Evolutionary conservation across 805 yeast species (phyloP).

Genomic region (Blastobotrys americana): DNA sequence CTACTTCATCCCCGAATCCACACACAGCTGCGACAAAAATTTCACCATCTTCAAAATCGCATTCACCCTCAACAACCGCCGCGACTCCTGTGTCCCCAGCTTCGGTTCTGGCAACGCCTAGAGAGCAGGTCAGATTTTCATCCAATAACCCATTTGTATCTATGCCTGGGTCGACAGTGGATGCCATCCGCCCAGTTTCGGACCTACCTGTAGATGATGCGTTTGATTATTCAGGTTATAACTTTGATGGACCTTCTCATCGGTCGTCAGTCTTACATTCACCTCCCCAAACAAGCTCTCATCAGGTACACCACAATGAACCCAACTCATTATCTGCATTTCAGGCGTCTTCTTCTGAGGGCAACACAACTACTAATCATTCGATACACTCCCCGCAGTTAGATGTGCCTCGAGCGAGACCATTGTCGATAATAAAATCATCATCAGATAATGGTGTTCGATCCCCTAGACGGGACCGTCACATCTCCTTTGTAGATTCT

Average conservation of each 20-base stretch:
- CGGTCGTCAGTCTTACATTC: conserved; percentile 1
- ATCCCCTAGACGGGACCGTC: no score
- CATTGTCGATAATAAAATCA: no score
- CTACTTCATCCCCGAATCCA: no score
- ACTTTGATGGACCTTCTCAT: conserved; percentile 6
- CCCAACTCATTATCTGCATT: background rate
- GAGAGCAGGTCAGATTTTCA: conserved; percentile 2
- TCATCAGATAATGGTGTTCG: no score
- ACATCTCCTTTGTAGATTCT: conserved; percentile 5
- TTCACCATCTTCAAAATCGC: background rate
- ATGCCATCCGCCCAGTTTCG: conserved; percentile 14
- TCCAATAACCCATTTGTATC: conserved; percentile 7
- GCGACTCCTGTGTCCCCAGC: background rate
- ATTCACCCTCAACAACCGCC: background rate
- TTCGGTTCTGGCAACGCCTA: background rate
- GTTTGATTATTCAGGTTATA: conserved; percentile 12
- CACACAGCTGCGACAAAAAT: no score
- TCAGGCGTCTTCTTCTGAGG: conserved; percentile 1
- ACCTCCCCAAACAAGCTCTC: conserved; percentile 2
- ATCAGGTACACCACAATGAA: conserved; percentile 1
- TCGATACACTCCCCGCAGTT: background rate
- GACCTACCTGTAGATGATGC: conserved; percentile 19
- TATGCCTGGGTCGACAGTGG: background rate
- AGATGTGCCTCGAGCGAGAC: background rate
- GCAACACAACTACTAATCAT: background rate